Conservation (phyloP, 257 asterid genomes). For the Lantana camara region DNA sequence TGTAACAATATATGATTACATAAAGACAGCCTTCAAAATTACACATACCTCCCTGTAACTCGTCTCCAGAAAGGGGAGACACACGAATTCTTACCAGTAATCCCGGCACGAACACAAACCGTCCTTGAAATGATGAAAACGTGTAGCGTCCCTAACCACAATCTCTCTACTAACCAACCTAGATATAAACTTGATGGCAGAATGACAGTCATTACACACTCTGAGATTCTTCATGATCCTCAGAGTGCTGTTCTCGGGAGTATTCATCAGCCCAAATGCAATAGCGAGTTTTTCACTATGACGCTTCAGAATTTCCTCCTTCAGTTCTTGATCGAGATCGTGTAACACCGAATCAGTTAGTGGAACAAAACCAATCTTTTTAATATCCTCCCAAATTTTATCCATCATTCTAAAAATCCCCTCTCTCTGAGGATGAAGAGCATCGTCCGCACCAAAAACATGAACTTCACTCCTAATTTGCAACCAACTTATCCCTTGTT, state of each 20-base stretch:
- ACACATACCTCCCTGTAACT: too few relatives aligned
- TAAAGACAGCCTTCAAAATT: too few relatives aligned
- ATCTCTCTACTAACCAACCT: conserved; percentile 65
- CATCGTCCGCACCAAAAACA: conserved; percentile 81
- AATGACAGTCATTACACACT: conserved; percentile 90
- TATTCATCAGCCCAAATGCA: conserved; percentile 68
- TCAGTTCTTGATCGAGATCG: conserved; percentile 76
- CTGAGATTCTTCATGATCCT: conserved; percentile 94
- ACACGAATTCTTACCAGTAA: conserved; percentile 49
- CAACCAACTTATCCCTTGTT: conserved; percentile 91
- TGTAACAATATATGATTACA: too few relatives aligned
- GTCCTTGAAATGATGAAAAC: conserved; percentile 81
- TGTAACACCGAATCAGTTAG: conserved; percentile 73
- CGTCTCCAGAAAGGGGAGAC: background rate
- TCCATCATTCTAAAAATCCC: conserved; percentile 50
- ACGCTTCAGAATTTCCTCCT: conserved; percentile 76
- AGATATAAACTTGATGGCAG: conserved; percentile 76
- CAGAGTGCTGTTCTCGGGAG: conserved; percentile 65
- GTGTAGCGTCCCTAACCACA: conserved; percentile 72
- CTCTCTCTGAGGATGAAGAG: conserved; percentile 72
- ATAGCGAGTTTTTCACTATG: conserved; percentile 96
- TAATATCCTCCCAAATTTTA: conserved; percentile 77
- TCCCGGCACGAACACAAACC: conserved; percentile 82
- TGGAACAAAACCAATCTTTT: conserved; percentile 79
- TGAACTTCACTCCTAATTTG: conserved; percentile 68